These are phyloP conservation scores for Alternaria brassicicola DNA, from an alignment of 2,329 filamentous ascomycete species.

Conservation along the genomic window DNA sequence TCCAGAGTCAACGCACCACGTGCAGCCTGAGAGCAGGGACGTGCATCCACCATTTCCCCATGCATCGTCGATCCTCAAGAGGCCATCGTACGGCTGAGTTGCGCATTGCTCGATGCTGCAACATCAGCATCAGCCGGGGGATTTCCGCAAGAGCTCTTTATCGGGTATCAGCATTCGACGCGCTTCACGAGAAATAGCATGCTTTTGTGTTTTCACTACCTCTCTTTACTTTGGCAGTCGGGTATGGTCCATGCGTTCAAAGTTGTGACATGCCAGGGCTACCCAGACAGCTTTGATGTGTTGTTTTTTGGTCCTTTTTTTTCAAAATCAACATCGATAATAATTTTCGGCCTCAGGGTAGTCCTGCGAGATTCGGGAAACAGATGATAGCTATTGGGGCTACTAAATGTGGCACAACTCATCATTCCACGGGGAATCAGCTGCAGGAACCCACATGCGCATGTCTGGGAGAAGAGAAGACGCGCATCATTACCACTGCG, in stretches of 20 bases:
- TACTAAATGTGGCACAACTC: background rate
- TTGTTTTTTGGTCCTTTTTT: background rate
- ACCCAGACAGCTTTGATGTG: background rate
- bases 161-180: background rate
- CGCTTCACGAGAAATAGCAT: background rate
- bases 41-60: background rate
- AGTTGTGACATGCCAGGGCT: background rate
- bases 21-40: background rate
- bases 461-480: background rate
- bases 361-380: background rate
- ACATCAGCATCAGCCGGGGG: background rate
- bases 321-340: background rate
- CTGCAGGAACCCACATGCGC: background rate
- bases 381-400: background rate
- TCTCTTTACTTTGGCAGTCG: background rate
- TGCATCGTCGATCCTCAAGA: background rate
- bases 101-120: background rate
- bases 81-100: slow-evolving; percentile 5
- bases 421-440: background rate
- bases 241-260: background rate
- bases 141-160: background rate
- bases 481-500: background rate
- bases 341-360: background rate
- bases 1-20: background rate
- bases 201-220: background rate